These are phyloP conservation scores for Halophytophthora polymorphica DNA, from an alignment of 352 stramenopile genomes.

Conservation along the genomic window DNA sequence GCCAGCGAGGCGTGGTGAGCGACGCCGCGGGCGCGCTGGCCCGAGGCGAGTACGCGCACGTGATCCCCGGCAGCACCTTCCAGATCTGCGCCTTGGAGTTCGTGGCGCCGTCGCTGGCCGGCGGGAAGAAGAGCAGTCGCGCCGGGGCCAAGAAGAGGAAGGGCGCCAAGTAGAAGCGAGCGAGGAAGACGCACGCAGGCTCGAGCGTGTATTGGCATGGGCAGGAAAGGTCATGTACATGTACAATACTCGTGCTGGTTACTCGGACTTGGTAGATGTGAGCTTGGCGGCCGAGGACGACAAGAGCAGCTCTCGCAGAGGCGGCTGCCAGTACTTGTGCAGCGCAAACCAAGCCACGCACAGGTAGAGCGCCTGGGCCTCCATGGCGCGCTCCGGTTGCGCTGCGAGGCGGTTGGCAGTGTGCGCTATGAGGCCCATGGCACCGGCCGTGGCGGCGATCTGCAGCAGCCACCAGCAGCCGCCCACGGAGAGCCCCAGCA, in stretches of 20 bases:
- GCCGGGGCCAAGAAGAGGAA: constrained; percentile 42
- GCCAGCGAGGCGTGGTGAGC: constrained; percentile 40
- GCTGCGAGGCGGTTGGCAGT: constrained; percentile 57
- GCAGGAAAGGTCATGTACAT: no score
- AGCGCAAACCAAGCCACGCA: constrained; percentile 67
- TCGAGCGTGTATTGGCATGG: no score
- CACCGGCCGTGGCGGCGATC: constrained; percentile 34
- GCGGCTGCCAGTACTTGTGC: constrained; percentile 68
- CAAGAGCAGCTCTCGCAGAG: constrained; percentile 35
- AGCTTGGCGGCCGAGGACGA: constrained; percentile 9
- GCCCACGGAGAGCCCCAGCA: constrained; percentile 34
- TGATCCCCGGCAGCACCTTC: constrained; percentile 61
- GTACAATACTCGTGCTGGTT: no score
- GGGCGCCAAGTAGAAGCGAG: constrained; percentile 19
- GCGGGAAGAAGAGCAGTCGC: constrained; percentile 19
- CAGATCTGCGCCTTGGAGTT: constrained; percentile 65
- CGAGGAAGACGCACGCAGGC: no score
- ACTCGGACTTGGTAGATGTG: no score
- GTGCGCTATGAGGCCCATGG: constrained; percentile 52
- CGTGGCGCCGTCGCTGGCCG: constrained; percentile 13
- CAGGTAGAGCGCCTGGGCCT: constrained; percentile 57
- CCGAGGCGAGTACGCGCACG: constrained; percentile 51
- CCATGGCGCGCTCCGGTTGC: constrained; percentile 41
- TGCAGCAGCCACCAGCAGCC: constrained; percentile 43
- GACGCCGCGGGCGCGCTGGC: constrained; percentile 39